Percentiles rank a stretch among this genome's conserved stretches.
phyloP scores from a whole-genome alignment of 306 rosid species.

The Cicer pinnatifidum region DNA sequence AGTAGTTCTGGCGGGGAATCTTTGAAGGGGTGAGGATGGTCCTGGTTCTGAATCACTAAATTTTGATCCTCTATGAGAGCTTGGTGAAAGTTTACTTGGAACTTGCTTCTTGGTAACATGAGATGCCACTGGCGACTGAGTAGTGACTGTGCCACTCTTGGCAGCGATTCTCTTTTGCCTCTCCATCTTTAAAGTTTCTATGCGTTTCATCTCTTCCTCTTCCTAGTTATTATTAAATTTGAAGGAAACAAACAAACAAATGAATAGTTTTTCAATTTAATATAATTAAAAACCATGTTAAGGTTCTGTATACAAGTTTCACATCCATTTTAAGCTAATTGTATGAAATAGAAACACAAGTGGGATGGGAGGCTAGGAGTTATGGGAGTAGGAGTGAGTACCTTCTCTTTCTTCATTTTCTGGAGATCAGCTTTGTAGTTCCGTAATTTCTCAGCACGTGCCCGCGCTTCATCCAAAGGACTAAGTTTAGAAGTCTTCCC shows the following conservation, averaged over 20 bases:
- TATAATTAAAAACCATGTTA: conserved; percentile 29
- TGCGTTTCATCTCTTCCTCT: conserved; percentile 73
- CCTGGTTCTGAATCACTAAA: conserved; percentile 94
- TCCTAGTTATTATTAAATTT: conserved; percentile 58
- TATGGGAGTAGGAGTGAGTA: conserved; percentile 41
- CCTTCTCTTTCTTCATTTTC: conserved; percentile 98
- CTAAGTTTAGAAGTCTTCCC: conserved; percentile 81
- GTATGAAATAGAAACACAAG: not conserved
- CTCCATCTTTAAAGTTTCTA: conserved; percentile 84
- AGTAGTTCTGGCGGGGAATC: conserved; percentile 57
- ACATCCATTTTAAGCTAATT: conserved; percentile 36
- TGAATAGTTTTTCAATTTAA: conserved; percentile 23
- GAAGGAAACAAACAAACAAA: conserved; percentile 28
- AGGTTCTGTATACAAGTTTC: conserved; percentile 27
- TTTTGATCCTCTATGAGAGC: conserved; percentile 75
- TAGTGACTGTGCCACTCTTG: conserved; percentile 63
- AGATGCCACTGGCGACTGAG: conserved; percentile 56
- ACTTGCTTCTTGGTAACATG: conserved; percentile 67
- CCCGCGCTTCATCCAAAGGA: conserved; percentile 95
- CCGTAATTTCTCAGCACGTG: conserved; percentile 89
- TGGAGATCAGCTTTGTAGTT: conserved; percentile 95
- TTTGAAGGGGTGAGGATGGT: conserved; percentile 78
- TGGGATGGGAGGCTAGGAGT: conserved; percentile 11
- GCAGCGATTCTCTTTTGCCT: conserved; percentile 98
- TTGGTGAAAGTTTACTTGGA: conserved; percentile 67